A percentile compares a stretch with the other conserved stretches of the same genome.
Evolutionary conservation across 1,284 basidiomycete species (phyloP).

Genomic region (Papiliotrema laurentii): DNA sequence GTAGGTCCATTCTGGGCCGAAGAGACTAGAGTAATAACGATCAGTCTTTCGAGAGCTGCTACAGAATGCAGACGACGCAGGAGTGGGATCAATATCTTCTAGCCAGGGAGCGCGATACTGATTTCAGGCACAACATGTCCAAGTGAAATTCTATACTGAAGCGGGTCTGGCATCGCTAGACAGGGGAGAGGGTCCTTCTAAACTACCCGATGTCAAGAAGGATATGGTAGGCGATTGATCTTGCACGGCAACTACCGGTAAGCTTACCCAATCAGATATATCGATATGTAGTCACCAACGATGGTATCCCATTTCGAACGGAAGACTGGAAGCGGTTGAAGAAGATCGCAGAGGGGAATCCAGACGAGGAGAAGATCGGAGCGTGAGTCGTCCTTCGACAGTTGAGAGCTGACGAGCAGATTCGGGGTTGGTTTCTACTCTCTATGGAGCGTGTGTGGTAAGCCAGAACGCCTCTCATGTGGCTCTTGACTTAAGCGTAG

Average conservation of each 20-base stretch:
- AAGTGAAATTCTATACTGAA: slow-evolving; percentile 75
- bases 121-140: slow-evolving; percentile 61
- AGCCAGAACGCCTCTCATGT: slow-evolving; percentile 5
- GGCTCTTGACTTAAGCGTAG: slow-evolving; percentile 37
- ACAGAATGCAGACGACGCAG: slow-evolving; percentile 93
- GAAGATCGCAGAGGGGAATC: slow-evolving; percentile 58
- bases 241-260: neutral
- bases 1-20: slow-evolving; percentile 40
- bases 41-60: slow-evolving; percentile 83
- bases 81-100: slow-evolving; percentile 35
- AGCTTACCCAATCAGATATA: slow-evolving; percentile 32
- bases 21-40: no score
- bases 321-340: slow-evolving; percentile 85
- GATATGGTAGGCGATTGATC: slow-evolving; percentile 44
- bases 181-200: slow-evolving; percentile 18
- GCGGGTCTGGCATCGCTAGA: slow-evolving; percentile 53
- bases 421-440: slow-evolving; percentile 54
- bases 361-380: slow-evolving; percentile 54
- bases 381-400: slow-evolving; percentile 20
- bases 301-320: slow-evolving; percentile 68
- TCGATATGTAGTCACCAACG: slow-evolving; percentile 68
- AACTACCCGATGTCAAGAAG: slow-evolving; percentile 60
- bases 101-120: neutral
- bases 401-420: slow-evolving; percentile 4
- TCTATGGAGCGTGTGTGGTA: slow-evolving; percentile 50